Conservation (phyloP, 306 rosid species). For the Nissolia schottii region DNA sequence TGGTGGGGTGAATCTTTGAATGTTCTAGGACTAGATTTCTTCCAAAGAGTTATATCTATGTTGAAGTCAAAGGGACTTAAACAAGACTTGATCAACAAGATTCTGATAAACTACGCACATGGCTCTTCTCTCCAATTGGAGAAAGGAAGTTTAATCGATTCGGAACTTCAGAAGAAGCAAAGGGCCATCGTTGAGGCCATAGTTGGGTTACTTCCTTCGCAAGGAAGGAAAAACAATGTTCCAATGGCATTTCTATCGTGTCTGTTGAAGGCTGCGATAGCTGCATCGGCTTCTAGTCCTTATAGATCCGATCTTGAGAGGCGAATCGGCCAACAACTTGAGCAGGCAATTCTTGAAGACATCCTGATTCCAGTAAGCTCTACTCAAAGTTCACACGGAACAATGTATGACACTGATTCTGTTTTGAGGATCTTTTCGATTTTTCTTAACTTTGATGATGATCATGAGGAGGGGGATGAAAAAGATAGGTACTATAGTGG, state of each 20-base stretch:
- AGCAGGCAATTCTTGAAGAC: slow-evolving; percentile 98
- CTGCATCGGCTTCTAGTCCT: slow-evolving; percentile 67
- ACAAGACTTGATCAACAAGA: slow-evolving; percentile 89
- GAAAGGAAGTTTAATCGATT: slow-evolving; percentile 57
- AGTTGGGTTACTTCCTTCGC: slow-evolving; percentile 72
- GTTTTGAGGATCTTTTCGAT: slow-evolving; percentile 75
- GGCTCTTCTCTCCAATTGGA: slow-evolving; percentile 76
- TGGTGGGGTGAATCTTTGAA: slow-evolving; percentile 94
- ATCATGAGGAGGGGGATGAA: slow-evolving; percentile 78
- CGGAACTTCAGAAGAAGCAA: slow-evolving; percentile 78
- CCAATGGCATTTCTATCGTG: slow-evolving; percentile 96
- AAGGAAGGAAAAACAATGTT: slow-evolving; percentile 81
- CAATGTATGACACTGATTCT: slow-evolving; percentile 78
- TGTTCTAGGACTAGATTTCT: slow-evolving; percentile 70
- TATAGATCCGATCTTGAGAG: slow-evolving; percentile 86
- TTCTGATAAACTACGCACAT: slow-evolving; percentile 81
- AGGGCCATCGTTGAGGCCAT: slow-evolving; percentile 83
- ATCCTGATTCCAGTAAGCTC: slow-evolving; percentile 71
- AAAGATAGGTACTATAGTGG: slow-evolving; percentile 58
- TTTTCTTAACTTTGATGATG: slow-evolving; percentile 78
- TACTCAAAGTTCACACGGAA: slow-evolving; percentile 53
- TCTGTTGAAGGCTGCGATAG: slow-evolving; percentile 82
- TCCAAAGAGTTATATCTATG: slow-evolving; percentile 70
- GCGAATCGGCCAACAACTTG: slow-evolving; percentile 86
- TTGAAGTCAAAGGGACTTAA: slow-evolving; percentile 88